phyloP scores from a whole-genome alignment of 2,329 filamentous ascomycete species.

The Pseudogymnoascus sp. region DNA sequence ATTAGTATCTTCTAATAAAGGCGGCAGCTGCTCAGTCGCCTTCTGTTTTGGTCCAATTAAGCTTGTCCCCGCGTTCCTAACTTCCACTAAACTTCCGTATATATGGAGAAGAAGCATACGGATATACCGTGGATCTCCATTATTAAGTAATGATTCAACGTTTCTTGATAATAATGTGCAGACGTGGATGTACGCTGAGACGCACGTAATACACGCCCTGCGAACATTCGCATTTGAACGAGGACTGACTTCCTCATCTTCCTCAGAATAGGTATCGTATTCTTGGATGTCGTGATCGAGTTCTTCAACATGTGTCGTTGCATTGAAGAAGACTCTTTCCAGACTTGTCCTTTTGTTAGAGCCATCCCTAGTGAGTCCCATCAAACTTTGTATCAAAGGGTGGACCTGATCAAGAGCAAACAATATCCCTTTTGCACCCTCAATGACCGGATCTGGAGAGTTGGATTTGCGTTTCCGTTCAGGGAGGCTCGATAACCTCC shows the following conservation, averaged over 20 bases:
- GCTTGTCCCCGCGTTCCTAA: conserved; percentile 35
- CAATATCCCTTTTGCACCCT: conserved; percentile 57
- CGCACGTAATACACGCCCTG: conserved; percentile 53
- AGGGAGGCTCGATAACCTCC: conserved; percentile 54
- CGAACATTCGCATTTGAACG: conserved; percentile 57
- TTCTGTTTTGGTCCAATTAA: conserved; percentile 18
- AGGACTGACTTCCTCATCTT: conserved; percentile 38
- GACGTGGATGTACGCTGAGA: conserved; percentile 57
- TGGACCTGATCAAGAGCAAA: conserved; percentile 62
- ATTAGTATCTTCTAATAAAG: neutral
- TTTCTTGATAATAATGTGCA: conserved; percentile 53
- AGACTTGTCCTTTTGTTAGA: conserved; percentile 54
- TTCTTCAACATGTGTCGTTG: conserved; percentile 57
- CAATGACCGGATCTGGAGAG: conserved; percentile 51
- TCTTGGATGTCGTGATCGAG: conserved; percentile 57
- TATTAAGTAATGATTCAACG: conserved; percentile 55
- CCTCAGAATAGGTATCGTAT: conserved; percentile 44
- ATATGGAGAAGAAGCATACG: conserved; percentile 54
- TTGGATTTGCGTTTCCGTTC: conserved; percentile 56
- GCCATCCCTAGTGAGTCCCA: conserved; percentile 52
- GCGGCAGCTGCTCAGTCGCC: neutral
- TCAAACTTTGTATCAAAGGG: conserved; percentile 57
- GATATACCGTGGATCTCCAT: conserved; percentile 58
- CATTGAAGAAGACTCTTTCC: conserved; percentile 60
- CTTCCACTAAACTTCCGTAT: conserved; percentile 60